A percentile compares a stretch with the other conserved stretches of the same genome.
phyloP scores from a whole-genome alignment of 768 basidiomycete genomes.

The Obba rivulosa region DNA sequence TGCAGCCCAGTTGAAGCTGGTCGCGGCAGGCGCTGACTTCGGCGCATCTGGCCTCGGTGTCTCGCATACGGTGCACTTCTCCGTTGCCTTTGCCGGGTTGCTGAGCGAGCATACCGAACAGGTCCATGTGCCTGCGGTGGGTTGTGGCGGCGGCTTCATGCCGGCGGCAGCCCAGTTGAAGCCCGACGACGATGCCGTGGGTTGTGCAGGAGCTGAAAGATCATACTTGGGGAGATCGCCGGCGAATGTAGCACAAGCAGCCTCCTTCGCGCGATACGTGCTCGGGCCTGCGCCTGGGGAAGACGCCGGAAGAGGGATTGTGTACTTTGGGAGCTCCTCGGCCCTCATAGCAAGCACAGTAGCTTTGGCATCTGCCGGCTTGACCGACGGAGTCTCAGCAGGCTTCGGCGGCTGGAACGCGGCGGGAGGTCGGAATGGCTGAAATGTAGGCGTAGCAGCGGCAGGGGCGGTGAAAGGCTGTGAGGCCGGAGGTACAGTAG shows the following conservation, averaged over 20 bases:
- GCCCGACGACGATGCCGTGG: constrained; percentile 23
- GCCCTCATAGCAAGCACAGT: constrained; percentile 24
- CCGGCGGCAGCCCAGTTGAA: constrained; percentile 66
- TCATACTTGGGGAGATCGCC: constrained; percentile 43
- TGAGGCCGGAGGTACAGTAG: background rate
- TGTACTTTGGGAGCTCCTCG: constrained; percentile 31
- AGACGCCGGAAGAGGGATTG: constrained; percentile 19
- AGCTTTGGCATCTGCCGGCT: constrained; percentile 14
- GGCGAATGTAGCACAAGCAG: constrained; percentile 34
- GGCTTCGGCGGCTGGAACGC: constrained; percentile 11
- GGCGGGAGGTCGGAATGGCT: constrained; percentile 7
- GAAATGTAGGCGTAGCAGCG: constrained; percentile 9
- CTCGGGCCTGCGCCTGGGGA: constrained; percentile 21
- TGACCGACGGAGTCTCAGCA: background rate
- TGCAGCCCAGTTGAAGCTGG: constrained; percentile 26
- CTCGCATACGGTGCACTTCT: constrained; percentile 44
- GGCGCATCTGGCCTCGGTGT: constrained; percentile 19
- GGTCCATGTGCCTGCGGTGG: constrained; percentile 40
- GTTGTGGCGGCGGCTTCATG: constrained; percentile 36
- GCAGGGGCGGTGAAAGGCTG: constrained; percentile 27
- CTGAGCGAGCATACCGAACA: constrained; percentile 47
- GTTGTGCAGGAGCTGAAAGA: constrained; percentile 17
- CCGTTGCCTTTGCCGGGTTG: constrained; percentile 31
- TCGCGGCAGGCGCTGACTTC: constrained; percentile 11
- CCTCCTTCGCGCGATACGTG: constrained; percentile 20